Percentiles rank a stretch among this genome's conserved stretches.
Evolutionary conservation across 1,139 yeast species (phyloP).

Genomic region (Kazachstania sp.): DNA sequence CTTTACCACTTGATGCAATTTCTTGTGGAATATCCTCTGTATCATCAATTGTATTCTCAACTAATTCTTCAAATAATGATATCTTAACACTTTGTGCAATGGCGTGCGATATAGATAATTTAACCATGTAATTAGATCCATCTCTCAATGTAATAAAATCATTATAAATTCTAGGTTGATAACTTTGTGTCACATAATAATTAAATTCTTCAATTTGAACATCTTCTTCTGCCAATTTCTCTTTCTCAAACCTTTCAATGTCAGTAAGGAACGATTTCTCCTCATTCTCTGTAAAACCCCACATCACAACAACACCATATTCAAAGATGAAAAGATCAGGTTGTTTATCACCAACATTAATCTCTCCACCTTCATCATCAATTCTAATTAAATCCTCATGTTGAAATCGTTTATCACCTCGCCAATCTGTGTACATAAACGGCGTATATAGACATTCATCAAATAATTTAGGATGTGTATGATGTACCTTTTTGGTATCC

Average conservation of each 20-base stretch:
- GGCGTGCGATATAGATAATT: conserved; percentile 83
- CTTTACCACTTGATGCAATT: conserved; percentile 89
- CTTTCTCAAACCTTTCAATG: conserved; percentile 80
- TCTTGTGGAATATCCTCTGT: conserved; percentile 96
- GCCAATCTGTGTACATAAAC: conserved; percentile 73
- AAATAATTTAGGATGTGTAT: conserved; percentile 76
- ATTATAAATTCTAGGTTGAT: conserved; percentile 90
- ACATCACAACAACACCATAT: conserved; percentile 87
- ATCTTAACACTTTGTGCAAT: conserved; percentile 90
- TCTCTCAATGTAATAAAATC: conserved; percentile 90
- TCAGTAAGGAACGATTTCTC: conserved; percentile 78
- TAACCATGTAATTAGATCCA: conserved; percentile 83
- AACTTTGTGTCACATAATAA: conserved; percentile 83
- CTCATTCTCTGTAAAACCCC: conserved; percentile 87
- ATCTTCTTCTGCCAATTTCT: conserved; percentile 82
- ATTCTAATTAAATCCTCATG: conserved; percentile 49
- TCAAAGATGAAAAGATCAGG: conserved; percentile 84
- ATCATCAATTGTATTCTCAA: conserved; percentile 91
- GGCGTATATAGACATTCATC: conserved; percentile 94
- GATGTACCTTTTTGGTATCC: conserved; percentile 64
- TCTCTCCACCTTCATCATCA: conserved; percentile 93
- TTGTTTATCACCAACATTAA: conserved; percentile 62
- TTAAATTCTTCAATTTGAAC: conserved; percentile 91
- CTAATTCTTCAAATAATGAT: conserved; percentile 87
- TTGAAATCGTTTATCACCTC: conserved; percentile 42